Conservation (phyloP, 768 basidiomycete species). For the Mycena floridula region DNA sequence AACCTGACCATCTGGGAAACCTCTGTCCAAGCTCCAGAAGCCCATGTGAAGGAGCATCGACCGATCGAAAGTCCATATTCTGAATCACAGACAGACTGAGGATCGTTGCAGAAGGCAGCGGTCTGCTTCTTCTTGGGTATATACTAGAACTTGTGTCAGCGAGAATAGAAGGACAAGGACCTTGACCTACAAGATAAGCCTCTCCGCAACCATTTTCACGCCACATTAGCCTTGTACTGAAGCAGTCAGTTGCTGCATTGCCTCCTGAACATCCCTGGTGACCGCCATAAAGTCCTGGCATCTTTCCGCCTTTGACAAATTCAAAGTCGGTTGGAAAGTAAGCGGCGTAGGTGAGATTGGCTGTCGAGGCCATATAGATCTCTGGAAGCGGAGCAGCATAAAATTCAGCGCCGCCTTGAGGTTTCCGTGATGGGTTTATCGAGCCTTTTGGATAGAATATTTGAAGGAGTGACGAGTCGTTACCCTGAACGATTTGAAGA, state of each 20-base stretch:
- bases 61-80: slow-evolving; percentile 72
- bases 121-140: slow-evolving; percentile 71
- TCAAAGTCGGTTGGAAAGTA: slow-evolving; percentile 73
- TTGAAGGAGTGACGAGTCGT: slow-evolving; percentile 43
- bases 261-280: slow-evolving; percentile 67
- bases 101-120: slow-evolving; percentile 47
- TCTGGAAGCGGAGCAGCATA: slow-evolving; percentile 43
- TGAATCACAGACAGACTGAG: slow-evolving; percentile 55
- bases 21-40: slow-evolving; percentile 62
- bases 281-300: slow-evolving; percentile 78
- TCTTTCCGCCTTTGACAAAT: slow-evolving; percentile 78
- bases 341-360: slow-evolving; percentile 62
- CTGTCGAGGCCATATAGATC: slow-evolving; percentile 40
- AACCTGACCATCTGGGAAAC: slow-evolving; percentile 63
- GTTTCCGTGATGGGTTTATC: slow-evolving; percentile 63
- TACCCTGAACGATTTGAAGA: slow-evolving; percentile 44
- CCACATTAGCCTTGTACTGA: slow-evolving; percentile 87
- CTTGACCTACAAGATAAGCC: slow-evolving; percentile 58
- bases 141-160: slow-evolving; percentile 39
- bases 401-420: slow-evolving; percentile 72
- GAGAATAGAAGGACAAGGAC: neutral
- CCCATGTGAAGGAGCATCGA: slow-evolving; percentile 63
- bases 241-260: slow-evolving; percentile 64
- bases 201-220: slow-evolving; percentile 62
- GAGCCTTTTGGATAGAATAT: slow-evolving; percentile 65